phyloP scores from a whole-genome alignment of 805 yeast genomes.

The Starmera dryadoides region DNA sequence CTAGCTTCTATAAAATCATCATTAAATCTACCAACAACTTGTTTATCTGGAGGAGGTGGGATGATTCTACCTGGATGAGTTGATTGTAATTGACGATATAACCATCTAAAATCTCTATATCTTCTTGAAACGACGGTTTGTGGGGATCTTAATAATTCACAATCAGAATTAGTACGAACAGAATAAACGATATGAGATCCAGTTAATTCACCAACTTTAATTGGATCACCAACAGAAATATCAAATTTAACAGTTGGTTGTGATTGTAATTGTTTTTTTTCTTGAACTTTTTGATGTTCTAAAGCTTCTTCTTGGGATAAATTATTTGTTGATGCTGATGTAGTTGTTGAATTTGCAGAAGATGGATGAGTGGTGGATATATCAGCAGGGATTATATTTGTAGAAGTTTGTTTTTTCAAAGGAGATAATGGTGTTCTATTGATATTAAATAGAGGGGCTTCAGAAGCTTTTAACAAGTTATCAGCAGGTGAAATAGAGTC shows the following conservation, averaged over 20 bases:
- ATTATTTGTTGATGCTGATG: conserved; percentile 20
- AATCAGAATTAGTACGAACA: conserved; percentile 50
- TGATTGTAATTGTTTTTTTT: conserved; percentile 5
- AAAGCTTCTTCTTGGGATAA: conserved; percentile 12
- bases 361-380: no score
- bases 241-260: conserved; percentile 31
- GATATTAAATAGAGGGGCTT: conserved; percentile 49
- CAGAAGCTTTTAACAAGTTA: conserved; percentile 34
- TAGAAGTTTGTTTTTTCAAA: conserved; percentile 5
- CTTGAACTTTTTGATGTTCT: conserved; percentile 8
- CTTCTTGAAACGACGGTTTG: conserved; percentile 68
- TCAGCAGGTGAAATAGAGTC: conserved; percentile 24
- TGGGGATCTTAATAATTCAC: conserved; percentile 22
- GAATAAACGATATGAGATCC: conserved; percentile 84
- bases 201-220: conserved; percentile 85
- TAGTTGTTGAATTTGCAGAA: conserved; percentile 12
- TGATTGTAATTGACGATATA: conserved; percentile 78
- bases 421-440: conserved; percentile 21
- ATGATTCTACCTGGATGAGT: conserved; percentile 86
- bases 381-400: no score
- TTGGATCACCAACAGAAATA: conserved; percentile 82
- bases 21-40: conserved; percentile 85
- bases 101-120: conserved; percentile 90
- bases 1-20: conserved; percentile 85
- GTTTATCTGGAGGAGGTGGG: conserved; percentile 96